Evolutionary conservation across 169 alveolate species (phyloP).

Genomic region (Eimeria sp.): DNA sequence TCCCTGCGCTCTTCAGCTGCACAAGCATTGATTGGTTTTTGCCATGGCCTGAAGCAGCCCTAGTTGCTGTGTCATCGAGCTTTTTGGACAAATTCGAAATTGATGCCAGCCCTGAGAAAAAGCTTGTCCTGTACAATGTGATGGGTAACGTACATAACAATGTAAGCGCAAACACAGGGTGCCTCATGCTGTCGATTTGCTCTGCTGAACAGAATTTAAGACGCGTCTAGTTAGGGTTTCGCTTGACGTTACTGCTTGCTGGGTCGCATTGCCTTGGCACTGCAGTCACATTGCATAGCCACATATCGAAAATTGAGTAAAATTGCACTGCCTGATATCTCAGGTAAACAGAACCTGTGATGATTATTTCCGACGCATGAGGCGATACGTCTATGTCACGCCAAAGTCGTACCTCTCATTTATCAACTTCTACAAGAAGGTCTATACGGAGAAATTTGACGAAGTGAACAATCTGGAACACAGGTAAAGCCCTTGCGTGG

Average conservation of each 20-base stretch:
- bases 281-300: no score
- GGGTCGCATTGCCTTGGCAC: not conserved
- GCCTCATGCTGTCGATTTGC: not conserved
- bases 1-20: conserved; percentile 98
- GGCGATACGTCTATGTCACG: conserved; percentile 98
- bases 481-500: conserved; percentile 71
- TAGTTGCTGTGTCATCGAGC: conserved; percentile 96
- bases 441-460: conserved; percentile 95
- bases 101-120: conserved; percentile 91
- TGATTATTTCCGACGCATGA: conserved; percentile 96
- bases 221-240: not conserved
- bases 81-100: conserved; percentile 92
- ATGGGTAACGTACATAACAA: conserved; percentile 91
- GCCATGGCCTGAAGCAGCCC: conserved; percentile 99
- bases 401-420: conserved; percentile 98
- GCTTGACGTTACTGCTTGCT: not conserved
- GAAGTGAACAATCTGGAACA: conserved; percentile 95
- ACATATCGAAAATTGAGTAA: not conserved
- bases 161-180: conserved; percentile 26
- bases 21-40: conserved; percentile 98
- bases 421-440: conserved; percentile 96
- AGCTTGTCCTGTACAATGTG: conserved; percentile 91
- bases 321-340: conserved; percentile 90
- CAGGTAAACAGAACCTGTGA: conserved; percentile 92
- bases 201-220: not conserved